phyloP scores from a whole-genome alignment of 805 yeast genomes.

The Suhomyces sp. region DNA sequence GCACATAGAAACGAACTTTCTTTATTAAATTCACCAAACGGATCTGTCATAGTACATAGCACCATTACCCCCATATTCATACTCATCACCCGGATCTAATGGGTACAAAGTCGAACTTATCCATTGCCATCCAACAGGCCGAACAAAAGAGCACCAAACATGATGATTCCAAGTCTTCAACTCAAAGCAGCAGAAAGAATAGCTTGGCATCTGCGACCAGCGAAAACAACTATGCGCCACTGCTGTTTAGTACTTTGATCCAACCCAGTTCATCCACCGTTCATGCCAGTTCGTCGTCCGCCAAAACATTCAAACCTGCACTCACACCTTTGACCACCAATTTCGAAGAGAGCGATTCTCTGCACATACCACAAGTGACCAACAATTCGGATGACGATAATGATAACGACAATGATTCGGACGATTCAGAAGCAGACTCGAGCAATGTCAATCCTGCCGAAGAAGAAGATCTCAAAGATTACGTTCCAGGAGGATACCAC shows the following conservation, averaged over 20 bases:
- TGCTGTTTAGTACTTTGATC: constrained; percentile 16
- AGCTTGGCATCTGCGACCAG: constrained; percentile 22
- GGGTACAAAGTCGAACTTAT: constrained; percentile 36
- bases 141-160: constrained; percentile 15
- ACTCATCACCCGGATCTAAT: no score
- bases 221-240: constrained; percentile 11
- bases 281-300: constrained; percentile 32
- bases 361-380: constrained; percentile 10
- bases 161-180: background rate
- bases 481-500: constrained; percentile 92
- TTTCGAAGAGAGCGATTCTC: constrained; percentile 23
- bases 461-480: constrained; percentile 86
- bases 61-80: no score
- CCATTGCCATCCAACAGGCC: constrained; percentile 45
- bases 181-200: background rate
- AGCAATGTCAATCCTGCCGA: constrained; percentile 42
- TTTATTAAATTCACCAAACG: no score
- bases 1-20: no score
- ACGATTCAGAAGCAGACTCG: constrained; percentile 24
- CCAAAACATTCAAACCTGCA: constrained; percentile 35
- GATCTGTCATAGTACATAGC: no score
- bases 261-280: constrained; percentile 31
- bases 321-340: constrained; percentile 38
- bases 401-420: constrained; percentile 10
- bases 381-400: constrained; percentile 12